These are phyloP conservation scores for Verticillium nubilum DNA, from an alignment of 2,329 filamentous ascomycete species.

Conservation along the genomic window DNA sequence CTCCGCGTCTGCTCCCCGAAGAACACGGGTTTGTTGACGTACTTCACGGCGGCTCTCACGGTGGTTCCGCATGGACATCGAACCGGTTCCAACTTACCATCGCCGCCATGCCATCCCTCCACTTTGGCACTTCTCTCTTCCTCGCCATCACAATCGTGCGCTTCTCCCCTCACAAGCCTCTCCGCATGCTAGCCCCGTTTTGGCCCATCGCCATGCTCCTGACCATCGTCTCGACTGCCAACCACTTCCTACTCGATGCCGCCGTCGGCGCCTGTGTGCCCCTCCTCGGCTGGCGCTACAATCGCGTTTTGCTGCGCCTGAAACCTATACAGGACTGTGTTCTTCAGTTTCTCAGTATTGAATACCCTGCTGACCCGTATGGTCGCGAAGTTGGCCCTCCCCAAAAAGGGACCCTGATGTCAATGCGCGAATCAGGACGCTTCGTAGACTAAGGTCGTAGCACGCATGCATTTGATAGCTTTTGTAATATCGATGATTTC, in stretches of 20 bases:
- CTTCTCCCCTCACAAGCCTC: conserved; percentile 32
- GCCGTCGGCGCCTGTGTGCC: conserved; percentile 27
- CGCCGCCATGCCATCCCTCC: conserved; percentile 43
- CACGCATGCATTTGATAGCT: background rate
- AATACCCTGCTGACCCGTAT: background rate
- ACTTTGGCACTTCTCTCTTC: conserved; percentile 36
- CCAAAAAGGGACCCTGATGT: background rate
- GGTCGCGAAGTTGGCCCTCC: background rate
- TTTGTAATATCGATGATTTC: background rate
- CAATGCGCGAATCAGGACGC: background rate
- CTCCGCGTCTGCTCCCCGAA: conserved; percentile 39
- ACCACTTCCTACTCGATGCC: conserved; percentile 32
- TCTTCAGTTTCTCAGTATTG: conserved; percentile 10
- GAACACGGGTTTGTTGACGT: conserved; percentile 42
- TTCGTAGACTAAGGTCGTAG: background rate
- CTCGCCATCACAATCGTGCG: conserved; percentile 25
- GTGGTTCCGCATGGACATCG: conserved; percentile 31
- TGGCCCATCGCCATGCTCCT: conserved; percentile 37
- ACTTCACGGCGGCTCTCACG: conserved; percentile 26
- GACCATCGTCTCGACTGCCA: conserved; percentile 33
- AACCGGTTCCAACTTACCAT: conserved; percentile 41
- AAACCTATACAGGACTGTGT: conserved; percentile 21
- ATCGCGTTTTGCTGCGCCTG: conserved; percentile 17
- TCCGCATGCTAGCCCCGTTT: conserved; percentile 29
- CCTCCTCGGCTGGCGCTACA: conserved; percentile 26